A percentile compares a stretch with the other conserved stretches of the same genome.
phyloP scores from a whole-genome alignment of 2,329 filamentous ascomycete genomes.

The Cyanodermella asteris region DNA sequence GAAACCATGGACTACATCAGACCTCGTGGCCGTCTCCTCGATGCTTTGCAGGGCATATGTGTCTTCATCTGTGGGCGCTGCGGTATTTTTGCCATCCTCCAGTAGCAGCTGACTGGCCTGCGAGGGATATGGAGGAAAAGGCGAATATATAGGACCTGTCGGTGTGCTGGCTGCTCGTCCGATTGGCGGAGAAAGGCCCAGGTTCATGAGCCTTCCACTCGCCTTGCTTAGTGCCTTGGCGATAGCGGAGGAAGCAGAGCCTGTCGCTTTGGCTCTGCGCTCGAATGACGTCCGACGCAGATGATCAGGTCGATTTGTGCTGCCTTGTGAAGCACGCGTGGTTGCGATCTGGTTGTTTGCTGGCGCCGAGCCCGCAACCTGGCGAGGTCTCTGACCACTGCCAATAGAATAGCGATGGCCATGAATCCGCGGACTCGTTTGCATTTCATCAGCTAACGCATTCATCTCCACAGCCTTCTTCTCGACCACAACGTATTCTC shows the following conservation, averaged over 20 bases:
- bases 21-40: constrained; percentile 78
- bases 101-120: constrained; percentile 45
- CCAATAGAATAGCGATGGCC: constrained; percentile 22
- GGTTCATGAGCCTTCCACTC: constrained; percentile 36
- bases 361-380: too few species aligned
- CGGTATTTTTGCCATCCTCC: constrained; percentile 39
- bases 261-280: constrained; percentile 49
- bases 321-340: constrained; percentile 49
- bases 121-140: constrained; percentile 68
- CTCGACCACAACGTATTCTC: constrained; percentile 90
- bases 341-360: constrained; percentile 66
- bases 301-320: constrained; percentile 43
- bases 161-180: constrained; percentile 22
- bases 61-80: constrained; percentile 53
- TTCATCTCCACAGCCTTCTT: constrained; percentile 92
- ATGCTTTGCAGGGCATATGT: constrained; percentile 55
- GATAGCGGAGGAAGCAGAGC: constrained; percentile 71
- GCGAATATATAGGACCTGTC: constrained; percentile 31
- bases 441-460: constrained; percentile 85
- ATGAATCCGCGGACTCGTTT: constrained; percentile 51
- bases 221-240: constrained; percentile 91
- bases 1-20: constrained; percentile 92
- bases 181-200: constrained; percentile 27
- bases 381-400: constrained; percentile 34
- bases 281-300: constrained; percentile 65